These are phyloP conservation scores for Canariomyces notabilis DNA, from an alignment of 2,329 filamentous ascomycete genomes.

Conservation along the genomic window DNA sequence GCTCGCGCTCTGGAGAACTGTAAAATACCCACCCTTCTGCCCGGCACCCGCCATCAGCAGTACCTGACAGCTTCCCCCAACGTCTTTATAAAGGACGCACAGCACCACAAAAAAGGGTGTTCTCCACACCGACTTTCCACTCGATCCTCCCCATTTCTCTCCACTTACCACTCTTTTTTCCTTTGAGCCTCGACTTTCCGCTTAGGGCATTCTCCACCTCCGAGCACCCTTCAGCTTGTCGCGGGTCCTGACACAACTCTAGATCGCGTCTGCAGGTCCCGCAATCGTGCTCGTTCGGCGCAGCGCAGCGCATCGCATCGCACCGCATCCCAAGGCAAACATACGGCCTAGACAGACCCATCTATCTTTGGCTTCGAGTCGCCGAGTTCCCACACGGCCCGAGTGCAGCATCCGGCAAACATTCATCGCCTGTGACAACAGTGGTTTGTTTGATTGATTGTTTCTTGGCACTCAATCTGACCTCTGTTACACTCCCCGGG, in stretches of 20 bases:
- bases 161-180: conserved; percentile 31
- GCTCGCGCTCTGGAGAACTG: conserved; percentile 16
- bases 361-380: background rate
- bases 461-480: no score
- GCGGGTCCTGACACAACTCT: conserved; percentile 19
- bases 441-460: conserved; percentile 4
- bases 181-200: conserved; percentile 29
- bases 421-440: conserved; percentile 5
- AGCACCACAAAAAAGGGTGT: conserved; percentile 39
- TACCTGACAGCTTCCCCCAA: conserved; percentile 23
- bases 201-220: conserved; percentile 27
- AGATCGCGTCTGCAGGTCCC: conserved; percentile 18
- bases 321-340: conserved; percentile 5
- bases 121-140: conserved; percentile 44
- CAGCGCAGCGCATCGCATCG: conserved; percentile 14
- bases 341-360: background rate
- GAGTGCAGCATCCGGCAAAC: conserved; percentile 14
- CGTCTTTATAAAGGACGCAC: conserved; percentile 28
- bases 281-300: conserved; percentile 8
- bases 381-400: background rate
- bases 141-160: conserved; percentile 37
- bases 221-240: conserved; percentile 28
- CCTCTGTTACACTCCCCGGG: no score
- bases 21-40: conserved; percentile 18
- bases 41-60: conserved; percentile 23